Conservation (phyloP, 495 filamentous ascomycete species). For the Penicillium daleae region DNA sequence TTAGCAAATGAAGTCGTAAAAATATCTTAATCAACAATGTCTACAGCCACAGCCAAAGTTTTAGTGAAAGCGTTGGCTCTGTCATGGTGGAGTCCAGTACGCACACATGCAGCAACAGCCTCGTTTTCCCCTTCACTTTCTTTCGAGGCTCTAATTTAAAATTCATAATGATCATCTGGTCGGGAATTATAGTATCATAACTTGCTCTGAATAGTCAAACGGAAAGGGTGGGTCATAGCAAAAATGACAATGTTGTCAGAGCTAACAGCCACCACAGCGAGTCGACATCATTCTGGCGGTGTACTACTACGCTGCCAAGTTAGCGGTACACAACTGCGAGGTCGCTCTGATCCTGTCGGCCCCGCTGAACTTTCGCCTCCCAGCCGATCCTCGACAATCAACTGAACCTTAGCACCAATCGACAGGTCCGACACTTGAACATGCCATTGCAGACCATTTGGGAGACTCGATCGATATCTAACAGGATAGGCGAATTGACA, state of each 20-base stretch:
- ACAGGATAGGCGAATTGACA: slow-evolving; percentile 1
- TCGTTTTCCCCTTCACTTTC: neutral
- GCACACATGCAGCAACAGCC: too few species aligned
- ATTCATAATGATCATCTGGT: neutral
- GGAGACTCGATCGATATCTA: neutral
- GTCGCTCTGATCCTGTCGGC: slow-evolving; percentile 4
- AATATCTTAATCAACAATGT: too few species aligned
- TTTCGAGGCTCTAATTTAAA: neutral
- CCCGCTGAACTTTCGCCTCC: neutral
- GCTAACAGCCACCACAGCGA: neutral
- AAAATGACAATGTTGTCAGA: neutral
- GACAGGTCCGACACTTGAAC: neutral
- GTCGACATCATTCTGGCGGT: slow-evolving; percentile 31
- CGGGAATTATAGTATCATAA: neutral
- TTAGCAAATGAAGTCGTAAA: too few species aligned
- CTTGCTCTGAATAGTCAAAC: neutral
- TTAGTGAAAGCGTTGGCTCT: too few species aligned
- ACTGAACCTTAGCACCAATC: neutral
- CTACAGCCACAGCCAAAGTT: too few species aligned
- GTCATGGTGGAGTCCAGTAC: too few species aligned
- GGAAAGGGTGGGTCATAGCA: neutral
- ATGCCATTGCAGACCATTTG: neutral
- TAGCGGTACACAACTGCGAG: neutral
- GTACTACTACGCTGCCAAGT: slow-evolving; percentile 4
- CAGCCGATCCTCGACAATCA: slow-evolving; percentile 3